Conservation (phyloP, 1,139 yeast genomes). For the Suhomyces choctaworum region DNA sequence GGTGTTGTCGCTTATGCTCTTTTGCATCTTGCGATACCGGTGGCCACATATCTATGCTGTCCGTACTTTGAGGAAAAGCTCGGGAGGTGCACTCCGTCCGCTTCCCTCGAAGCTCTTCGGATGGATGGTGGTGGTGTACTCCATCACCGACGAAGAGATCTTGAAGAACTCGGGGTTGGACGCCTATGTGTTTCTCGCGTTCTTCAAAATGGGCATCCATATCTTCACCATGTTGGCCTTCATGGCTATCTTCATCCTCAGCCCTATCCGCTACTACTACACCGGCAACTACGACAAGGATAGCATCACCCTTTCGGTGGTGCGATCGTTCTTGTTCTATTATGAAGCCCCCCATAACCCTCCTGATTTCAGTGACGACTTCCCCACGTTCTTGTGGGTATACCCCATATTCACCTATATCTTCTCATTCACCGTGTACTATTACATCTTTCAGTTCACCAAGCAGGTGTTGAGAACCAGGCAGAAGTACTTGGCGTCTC, state of each 20-base stretch:
- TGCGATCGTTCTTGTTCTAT: slow-evolving; percentile 8
- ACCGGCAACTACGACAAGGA: slow-evolving; percentile 51
- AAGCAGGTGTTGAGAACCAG: slow-evolving; percentile 39
- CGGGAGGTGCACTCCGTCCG: slow-evolving; percentile 29
- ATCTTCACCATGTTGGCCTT: slow-evolving; percentile 39
- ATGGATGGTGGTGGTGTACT: slow-evolving; percentile 41
- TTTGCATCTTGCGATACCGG: slow-evolving; percentile 43
- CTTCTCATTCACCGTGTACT: slow-evolving; percentile 38
- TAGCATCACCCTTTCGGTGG: slow-evolving; percentile 20
- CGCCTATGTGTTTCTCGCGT: slow-evolving; percentile 46
- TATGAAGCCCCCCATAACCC: slow-evolving; percentile 10
- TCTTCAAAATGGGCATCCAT: slow-evolving; percentile 47
- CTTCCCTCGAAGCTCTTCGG: slow-evolving; percentile 41
- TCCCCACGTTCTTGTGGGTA: slow-evolving; percentile 34
- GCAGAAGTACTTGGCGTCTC: slow-evolving; percentile 44
- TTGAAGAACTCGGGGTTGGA: slow-evolving; percentile 45
- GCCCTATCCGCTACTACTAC: slow-evolving; percentile 47
- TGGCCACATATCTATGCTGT: slow-evolving; percentile 58
- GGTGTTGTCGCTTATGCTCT: slow-evolving; percentile 34
- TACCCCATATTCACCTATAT: slow-evolving; percentile 45
- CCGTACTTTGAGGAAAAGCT: slow-evolving; percentile 39
- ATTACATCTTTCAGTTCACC: slow-evolving; percentile 39
- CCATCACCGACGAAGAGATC: slow-evolving; percentile 44
- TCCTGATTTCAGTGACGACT: slow-evolving; percentile 19
- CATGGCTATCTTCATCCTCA: slow-evolving; percentile 40